Evolutionary conservation across 331 rosid genomes (phyloP).

Genomic region (Rhamnella rubrinervis): DNA sequence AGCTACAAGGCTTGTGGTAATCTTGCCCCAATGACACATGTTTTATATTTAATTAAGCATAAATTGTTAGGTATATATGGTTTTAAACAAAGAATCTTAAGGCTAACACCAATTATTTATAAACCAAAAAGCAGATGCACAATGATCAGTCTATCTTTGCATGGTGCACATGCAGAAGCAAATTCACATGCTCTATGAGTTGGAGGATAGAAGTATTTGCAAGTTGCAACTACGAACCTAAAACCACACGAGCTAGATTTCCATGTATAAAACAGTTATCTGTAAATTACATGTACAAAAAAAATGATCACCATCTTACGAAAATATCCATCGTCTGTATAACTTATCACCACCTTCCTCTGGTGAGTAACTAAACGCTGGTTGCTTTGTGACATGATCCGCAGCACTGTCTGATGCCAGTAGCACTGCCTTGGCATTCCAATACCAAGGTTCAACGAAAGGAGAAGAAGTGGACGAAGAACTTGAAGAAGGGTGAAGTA

Average conservation of each 20-base stretch:
- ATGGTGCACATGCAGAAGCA: too few species aligned
- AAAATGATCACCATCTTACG: slow-evolving; percentile 21
- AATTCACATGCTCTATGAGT: too few species aligned
- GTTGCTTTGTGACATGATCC: slow-evolving; percentile 42
- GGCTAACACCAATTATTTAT: not conserved
- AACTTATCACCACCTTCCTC: slow-evolving; percentile 81
- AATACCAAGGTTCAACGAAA: slow-evolving; percentile 76
- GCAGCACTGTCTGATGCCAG: slow-evolving; percentile 42
- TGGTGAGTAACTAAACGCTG: slow-evolving; percentile 45
- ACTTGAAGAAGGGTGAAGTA: slow-evolving; percentile 58
- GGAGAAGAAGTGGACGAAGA: slow-evolving; percentile 45
- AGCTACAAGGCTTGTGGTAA: not conserved
- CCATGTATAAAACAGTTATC: not conserved
- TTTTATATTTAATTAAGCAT: not conserved
- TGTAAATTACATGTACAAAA: not conserved
- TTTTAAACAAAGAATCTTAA: not conserved
- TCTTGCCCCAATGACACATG: not conserved
- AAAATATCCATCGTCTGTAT: slow-evolving; percentile 57
- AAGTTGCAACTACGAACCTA: not conserved
- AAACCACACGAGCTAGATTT: not conserved
- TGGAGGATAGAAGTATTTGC: too few species aligned
- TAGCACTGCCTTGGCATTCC: slow-evolving; percentile 47
- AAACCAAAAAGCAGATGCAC: too few species aligned
- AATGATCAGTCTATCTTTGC: not conserved
- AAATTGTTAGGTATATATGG: not conserved